Evolutionary conservation across 345 rosid genomes (phyloP).

Genomic region (Populus davidiana): DNA sequence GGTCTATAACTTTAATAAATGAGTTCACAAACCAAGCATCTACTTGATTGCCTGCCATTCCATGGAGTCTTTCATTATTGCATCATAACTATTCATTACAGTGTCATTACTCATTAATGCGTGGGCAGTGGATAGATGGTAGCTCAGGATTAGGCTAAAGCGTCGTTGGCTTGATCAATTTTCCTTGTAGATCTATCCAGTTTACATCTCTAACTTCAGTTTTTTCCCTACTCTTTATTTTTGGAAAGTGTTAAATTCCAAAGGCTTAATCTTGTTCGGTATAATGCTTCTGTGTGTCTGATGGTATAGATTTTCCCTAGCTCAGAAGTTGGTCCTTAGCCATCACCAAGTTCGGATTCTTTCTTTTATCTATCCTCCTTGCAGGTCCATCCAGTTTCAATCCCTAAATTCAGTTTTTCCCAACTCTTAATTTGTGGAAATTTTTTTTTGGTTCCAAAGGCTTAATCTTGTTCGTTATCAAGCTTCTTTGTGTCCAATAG

Average conservation of each 20-base stretch:
- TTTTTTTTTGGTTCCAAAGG: not conserved
- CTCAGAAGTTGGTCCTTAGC: not conserved
- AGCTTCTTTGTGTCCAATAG: not conserved
- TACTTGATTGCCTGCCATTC: not conserved
- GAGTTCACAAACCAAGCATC: not conserved
- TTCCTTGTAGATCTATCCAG: not conserved
- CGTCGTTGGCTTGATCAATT: not conserved
- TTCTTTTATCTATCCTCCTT: not conserved
- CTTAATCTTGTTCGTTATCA: not conserved
- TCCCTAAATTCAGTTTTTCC: not conserved
- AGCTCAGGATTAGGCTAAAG: not conserved
- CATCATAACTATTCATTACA: not conserved
- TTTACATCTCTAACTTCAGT: not conserved
- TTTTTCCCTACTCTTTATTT: not conserved
- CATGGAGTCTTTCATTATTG: not conserved
- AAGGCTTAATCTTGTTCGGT: not conserved
- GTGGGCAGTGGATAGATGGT: not conserved
- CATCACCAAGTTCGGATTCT: not conserved
- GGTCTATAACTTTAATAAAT: not conserved
- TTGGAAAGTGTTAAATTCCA: not conserved
- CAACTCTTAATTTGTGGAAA: not conserved
- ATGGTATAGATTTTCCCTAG: not conserved
- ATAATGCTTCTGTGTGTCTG: not conserved
- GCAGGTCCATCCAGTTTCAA: not conserved
- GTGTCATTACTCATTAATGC: not conserved